Evolutionary conservation across 1,284 basidiomycete species (phyloP).

Genomic region (Caloboletus firmus): DNA sequence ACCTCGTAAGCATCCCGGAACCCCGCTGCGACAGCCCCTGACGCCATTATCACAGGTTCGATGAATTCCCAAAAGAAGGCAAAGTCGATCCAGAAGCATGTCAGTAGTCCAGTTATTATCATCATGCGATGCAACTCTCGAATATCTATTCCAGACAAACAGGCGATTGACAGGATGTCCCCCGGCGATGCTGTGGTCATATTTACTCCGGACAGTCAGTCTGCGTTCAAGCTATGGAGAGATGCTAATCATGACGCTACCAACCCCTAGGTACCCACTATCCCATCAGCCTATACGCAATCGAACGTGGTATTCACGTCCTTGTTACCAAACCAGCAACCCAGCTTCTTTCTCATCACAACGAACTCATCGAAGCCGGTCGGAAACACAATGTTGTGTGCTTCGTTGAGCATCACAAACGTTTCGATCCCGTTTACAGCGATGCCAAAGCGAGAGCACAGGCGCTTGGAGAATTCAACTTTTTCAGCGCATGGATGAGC

Average conservation of each 20-base stretch:
- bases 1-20: slow-evolving; percentile 52
- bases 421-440: slow-evolving; percentile 91
- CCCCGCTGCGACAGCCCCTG: not conserved
- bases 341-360: slow-evolving; percentile 82
- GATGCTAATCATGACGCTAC: slow-evolving; percentile 1
- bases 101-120: slow-evolving; percentile 40
- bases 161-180: slow-evolving; percentile 76
- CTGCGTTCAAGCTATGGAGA: not conserved
- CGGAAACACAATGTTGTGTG: slow-evolving; percentile 80
- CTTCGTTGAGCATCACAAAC: slow-evolving; percentile 89
- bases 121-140: slow-evolving; percentile 6
- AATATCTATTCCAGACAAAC: slow-evolving; percentile 62
- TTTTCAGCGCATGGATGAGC: slow-evolving; percentile 90
- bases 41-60: slow-evolving; percentile 53
- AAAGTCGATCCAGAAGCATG: slow-evolving; percentile 79
- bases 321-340: slow-evolving; percentile 93
- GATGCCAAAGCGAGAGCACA: slow-evolving; percentile 80
- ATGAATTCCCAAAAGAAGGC: slow-evolving; percentile 73
- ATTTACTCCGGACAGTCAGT: slow-evolving; percentile 82
- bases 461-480: slow-evolving; percentile 87
- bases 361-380: slow-evolving; percentile 72
- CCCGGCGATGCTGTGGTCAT: slow-evolving; percentile 87
- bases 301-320: slow-evolving; percentile 82
- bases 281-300: slow-evolving; percentile 82
- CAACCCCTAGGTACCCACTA: slow-evolving; percentile 71